Conservation (phyloP, 371 early-diverging fungal species). For the Batrachochytrium dendrobatidis region DNA sequence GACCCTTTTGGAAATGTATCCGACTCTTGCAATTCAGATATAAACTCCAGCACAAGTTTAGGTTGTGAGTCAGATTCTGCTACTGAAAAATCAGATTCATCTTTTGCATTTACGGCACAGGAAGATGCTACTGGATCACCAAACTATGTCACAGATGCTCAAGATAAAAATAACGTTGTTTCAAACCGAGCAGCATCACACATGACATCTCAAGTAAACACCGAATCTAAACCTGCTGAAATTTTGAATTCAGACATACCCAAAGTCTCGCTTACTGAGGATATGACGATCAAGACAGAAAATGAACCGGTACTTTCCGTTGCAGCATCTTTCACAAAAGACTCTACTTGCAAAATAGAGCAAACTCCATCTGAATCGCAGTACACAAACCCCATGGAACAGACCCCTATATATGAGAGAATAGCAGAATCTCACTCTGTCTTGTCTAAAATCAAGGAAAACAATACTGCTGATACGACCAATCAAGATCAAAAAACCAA, state of each 20-base stretch:
- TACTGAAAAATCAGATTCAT: neutral
- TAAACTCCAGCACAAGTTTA: neutral
- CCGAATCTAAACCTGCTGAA: no score
- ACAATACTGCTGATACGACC: neutral
- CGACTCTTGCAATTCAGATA: constrained; percentile 11
- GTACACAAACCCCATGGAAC: no score
- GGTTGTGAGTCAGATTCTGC: neutral
- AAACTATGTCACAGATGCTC: no score
- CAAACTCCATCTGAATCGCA: neutral
- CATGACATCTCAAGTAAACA: no score
- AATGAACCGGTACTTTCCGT: neutral
- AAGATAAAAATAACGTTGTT: no score
- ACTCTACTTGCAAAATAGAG: neutral
- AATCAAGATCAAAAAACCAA: neutral
- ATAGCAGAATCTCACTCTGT: no score
- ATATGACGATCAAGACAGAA: no score
- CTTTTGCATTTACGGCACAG: neutral
- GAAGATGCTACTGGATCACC: constrained; percentile 5
- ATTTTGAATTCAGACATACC: no score
- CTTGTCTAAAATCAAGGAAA: neutral
- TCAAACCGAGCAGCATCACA: no score
- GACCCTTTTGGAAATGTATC: no score
- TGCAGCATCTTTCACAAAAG: neutral
- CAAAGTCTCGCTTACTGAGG: no score
- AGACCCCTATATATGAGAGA: no score